Percentiles rank a stretch among this genome's conserved stretches.
Conservation (phyloP, 2,329 filamentous ascomycete species). For the Colletotrichum costaricense region DNA sequence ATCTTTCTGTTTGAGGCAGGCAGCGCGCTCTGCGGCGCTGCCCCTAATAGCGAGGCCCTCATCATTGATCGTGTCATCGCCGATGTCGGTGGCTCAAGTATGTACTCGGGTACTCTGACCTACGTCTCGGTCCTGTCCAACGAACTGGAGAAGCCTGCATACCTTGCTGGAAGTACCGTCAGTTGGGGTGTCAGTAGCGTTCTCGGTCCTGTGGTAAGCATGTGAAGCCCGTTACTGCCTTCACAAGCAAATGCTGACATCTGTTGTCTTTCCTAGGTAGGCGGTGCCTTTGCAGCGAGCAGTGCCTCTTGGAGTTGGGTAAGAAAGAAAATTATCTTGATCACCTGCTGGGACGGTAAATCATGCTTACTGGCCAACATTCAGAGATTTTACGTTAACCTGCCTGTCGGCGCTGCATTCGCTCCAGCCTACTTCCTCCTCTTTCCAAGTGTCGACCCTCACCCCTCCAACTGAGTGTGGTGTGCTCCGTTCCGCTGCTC, state of each 20-base stretch:
- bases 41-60: constrained; percentile 53
- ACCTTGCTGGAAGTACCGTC: constrained; percentile 25
- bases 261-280: constrained; percentile 31
- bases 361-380: not conserved
- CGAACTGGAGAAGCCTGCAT: constrained; percentile 39
- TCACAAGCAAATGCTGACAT: not conserved
- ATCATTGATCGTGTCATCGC: constrained; percentile 57
- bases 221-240: not conserved
- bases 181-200: constrained; percentile 54
- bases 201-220: constrained; percentile 51
- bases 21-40: constrained; percentile 50
- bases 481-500: not conserved
- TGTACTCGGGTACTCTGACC: constrained; percentile 47
- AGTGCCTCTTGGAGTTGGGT: constrained; percentile 54
- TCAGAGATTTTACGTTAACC: constrained; percentile 63
- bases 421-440: constrained; percentile 43
- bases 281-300: constrained; percentile 52
- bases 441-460: constrained; percentile 38
- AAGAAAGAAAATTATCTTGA: not conserved
- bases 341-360: not conserved
- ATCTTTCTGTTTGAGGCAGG: constrained; percentile 43
- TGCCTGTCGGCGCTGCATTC: constrained; percentile 54
- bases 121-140: constrained; percentile 43
- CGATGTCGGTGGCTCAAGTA: constrained; percentile 53
- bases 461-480: constrained; percentile 29